phyloP scores from a whole-genome alignment of 495 filamentous ascomycete species.

The Xeromyces bisporus region DNA sequence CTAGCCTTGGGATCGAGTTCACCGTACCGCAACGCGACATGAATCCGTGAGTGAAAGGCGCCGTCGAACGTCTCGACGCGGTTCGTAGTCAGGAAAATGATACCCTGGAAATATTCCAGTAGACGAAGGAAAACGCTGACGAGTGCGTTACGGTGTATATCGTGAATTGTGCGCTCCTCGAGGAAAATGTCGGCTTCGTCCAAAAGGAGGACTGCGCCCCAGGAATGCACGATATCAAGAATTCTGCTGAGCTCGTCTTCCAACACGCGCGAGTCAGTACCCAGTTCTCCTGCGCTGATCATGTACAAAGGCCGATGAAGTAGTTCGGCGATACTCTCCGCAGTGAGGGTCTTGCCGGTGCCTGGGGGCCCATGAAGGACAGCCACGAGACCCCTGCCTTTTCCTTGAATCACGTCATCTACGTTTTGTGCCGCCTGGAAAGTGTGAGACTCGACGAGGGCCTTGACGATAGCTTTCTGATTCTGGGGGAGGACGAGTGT shows the following conservation, averaged over 20 bases:
- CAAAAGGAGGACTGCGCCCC: constrained; percentile 65
- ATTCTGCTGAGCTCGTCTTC: constrained; percentile 72
- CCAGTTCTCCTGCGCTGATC: constrained; percentile 68
- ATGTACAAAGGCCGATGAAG: constrained; percentile 72
- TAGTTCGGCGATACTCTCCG: constrained; percentile 71
- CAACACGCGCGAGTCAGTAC: constrained; percentile 59
- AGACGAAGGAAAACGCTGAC: constrained; percentile 60
- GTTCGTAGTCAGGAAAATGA: constrained; percentile 69
- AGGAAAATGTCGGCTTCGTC: constrained; percentile 72
- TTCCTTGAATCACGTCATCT: constrained; percentile 68
- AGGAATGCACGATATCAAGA: constrained; percentile 71
- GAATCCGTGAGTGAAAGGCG: constrained; percentile 51
- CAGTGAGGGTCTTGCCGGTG: constrained; percentile 79
- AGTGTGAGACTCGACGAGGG: constrained; percentile 65
- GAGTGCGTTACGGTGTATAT: constrained; percentile 61
- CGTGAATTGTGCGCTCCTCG: constrained; percentile 50
- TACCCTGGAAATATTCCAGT: constrained; percentile 64
- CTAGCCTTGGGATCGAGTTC: constrained; percentile 60
- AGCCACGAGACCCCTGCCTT: constrained; percentile 56
- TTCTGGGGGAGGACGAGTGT: constrained; percentile 58
- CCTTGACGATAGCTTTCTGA: constrained; percentile 67
- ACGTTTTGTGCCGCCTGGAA: constrained; percentile 70
- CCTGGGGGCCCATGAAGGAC: constrained; percentile 74
- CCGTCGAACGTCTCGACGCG: constrained; percentile 58
- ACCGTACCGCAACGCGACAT: constrained; percentile 63